phyloP scores from a whole-genome alignment of 495 filamentous ascomycete genomes.

The Cryomyces antarcticus region DNA sequence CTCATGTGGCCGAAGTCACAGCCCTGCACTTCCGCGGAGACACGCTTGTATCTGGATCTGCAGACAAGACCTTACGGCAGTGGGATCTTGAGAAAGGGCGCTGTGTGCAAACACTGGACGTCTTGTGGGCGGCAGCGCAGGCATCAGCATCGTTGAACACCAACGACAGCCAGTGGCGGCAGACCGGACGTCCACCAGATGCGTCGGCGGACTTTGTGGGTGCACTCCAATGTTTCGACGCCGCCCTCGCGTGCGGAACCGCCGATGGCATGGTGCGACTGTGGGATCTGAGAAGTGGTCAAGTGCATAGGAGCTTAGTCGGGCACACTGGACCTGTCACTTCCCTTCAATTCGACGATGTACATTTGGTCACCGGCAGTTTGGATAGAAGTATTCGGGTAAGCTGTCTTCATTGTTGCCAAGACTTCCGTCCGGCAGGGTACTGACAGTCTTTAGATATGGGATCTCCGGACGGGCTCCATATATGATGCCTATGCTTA shows the following conservation, averaged over 20 bases:
- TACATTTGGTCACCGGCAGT: constrained; percentile 88
- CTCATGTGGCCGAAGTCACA: constrained; percentile 87
- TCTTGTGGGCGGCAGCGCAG: constrained; percentile 96
- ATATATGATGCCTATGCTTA: constrained; percentile 96
- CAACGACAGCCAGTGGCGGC: constrained; percentile 32
- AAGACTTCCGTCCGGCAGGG: neutral
- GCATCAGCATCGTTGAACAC: constrained; percentile 45
- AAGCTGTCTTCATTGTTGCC: constrained; percentile 19
- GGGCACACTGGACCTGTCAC: constrained; percentile 94
- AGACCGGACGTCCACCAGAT: constrained; percentile 36
- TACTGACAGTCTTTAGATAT: constrained; percentile 45
- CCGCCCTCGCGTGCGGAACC: constrained; percentile 91
- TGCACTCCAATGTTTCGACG: constrained; percentile 88
- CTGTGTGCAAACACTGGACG: constrained; percentile 92
- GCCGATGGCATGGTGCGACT: constrained; percentile 94
- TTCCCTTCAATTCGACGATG: constrained; percentile 87
- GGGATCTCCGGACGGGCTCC: constrained; percentile 91
- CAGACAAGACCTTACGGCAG: constrained; percentile 91
- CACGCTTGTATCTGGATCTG: constrained; percentile 82
- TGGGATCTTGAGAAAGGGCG: constrained; percentile 94
- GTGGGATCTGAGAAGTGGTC: constrained; percentile 91
- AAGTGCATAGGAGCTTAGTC: constrained; percentile 88
- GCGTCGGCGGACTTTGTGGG: constrained; percentile 81
- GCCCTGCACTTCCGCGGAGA: constrained; percentile 77
- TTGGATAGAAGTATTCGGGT: constrained; percentile 85